Conservation (phyloP, 108 stramenopile species). For the Pelagomonas calceolata region DNA sequence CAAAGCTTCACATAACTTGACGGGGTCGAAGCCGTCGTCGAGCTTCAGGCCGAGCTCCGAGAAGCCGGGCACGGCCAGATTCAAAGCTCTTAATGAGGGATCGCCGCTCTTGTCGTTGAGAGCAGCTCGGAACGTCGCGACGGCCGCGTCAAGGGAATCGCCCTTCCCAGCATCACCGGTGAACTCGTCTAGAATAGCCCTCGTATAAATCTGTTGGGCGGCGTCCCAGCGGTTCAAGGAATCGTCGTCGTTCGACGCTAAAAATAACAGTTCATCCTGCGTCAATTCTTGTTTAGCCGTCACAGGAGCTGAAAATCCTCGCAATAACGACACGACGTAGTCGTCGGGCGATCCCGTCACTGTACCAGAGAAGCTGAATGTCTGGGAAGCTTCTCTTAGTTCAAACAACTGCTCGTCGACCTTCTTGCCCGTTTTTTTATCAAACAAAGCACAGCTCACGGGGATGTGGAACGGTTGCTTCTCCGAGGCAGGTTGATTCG, state of each 20-base stretch:
- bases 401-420: slow-evolving; percentile 67
- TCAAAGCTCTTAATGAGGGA: slow-evolving; percentile 64
- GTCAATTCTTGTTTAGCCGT: slow-evolving; percentile 53
- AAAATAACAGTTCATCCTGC: slow-evolving; percentile 54
- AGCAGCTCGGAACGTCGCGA: slow-evolving; percentile 9
- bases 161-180: slow-evolving; percentile 10
- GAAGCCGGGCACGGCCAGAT: slow-evolving; percentile 65
- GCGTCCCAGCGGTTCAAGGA: slow-evolving; percentile 87
- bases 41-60: slow-evolving; percentile 58
- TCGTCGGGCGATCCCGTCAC: slow-evolving; percentile 29
- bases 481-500: slow-evolving; percentile 14
- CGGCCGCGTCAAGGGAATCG: not conserved
- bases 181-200: slow-evolving; percentile 51
- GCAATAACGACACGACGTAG: slow-evolving; percentile 75
- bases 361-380: slow-evolving; percentile 62
- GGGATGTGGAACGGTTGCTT: slow-evolving; percentile 82
- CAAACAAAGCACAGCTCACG: slow-evolving; percentile 74
- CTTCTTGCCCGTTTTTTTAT: slow-evolving; percentile 61
- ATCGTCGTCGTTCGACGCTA: slow-evolving; percentile 76
- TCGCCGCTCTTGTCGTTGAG: slow-evolving; percentile 23
- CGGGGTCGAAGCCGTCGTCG: slow-evolving; percentile 50
- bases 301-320: slow-evolving; percentile 86
- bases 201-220: slow-evolving; percentile 51
- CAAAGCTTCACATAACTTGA: slow-evolving; percentile 55
- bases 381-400: slow-evolving; percentile 64